Conservation (phyloP, 495 filamentous ascomycete genomes). For the Annulohypoxylon bovei region DNA sequence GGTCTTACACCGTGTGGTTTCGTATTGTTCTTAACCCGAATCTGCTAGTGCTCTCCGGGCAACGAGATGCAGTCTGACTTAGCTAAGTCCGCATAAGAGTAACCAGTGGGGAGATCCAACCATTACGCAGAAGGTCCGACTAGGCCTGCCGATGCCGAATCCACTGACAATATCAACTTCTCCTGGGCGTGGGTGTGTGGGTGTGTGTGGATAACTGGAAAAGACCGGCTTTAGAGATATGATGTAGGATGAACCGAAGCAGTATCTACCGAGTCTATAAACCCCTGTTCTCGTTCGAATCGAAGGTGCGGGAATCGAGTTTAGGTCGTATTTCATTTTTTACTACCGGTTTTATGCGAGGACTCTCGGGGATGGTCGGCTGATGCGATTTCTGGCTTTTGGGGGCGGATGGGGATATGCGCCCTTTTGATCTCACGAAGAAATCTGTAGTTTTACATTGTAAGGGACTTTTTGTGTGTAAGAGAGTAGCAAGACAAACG, state of each 20-base stretch:
- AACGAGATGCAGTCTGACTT: neutral
- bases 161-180: neutral
- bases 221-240: slow-evolving; percentile 1
- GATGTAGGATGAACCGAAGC: neutral
- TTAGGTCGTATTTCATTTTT: neutral
- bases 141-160: neutral
- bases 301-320: neutral
- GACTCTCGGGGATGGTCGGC: neutral
- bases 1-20: slow-evolving; percentile 6
- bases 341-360: neutral
- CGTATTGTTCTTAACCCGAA: neutral
- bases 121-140: neutral
- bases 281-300: neutral
- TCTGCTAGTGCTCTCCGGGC: neutral
- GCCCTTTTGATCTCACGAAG: neutral
- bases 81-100: neutral
- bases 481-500: neutral
- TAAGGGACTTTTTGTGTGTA: neutral
- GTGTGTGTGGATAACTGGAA: neutral
- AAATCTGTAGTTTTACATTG: neutral
- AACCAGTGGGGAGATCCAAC: slow-evolving; percentile 9
- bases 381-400: neutral
- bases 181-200: neutral
- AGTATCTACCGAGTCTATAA: neutral
- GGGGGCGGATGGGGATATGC: neutral